Evolutionary conservation across 352 stramenopile species (phyloP), one percentile per base, ranked within the genome.

Genomic region (Phytophthora citrophthora): DNA sequence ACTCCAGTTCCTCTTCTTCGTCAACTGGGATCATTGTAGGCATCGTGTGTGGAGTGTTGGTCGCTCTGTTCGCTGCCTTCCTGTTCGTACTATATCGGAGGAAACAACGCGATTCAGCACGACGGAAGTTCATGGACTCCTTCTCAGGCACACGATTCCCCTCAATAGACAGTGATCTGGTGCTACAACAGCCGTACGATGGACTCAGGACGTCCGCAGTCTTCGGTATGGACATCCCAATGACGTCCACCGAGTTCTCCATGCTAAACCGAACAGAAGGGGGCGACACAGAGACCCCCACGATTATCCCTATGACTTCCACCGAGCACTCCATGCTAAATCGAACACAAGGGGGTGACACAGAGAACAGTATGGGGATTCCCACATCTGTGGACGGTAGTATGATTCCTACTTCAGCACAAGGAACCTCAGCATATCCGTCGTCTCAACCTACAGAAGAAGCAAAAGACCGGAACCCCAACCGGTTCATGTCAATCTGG

Each of bases 401-500:
- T 29, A 60, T 58, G 46, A 54, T 64, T 9, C 54, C 55, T 15
- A 69, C 61, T n/a, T 64, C 54, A 15, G 26, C 11, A 16, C 36
- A 52, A 36, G 39, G 36, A 11, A 50, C 54, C 38, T 59, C 45
- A 15, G 41, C 46, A 5, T 64, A 54, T 24, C 54, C 46, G 13
- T 70, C 47, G 9, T 64, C 60, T 0, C n/a, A 38, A 20, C 38
- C 55, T 5, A 59, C 61, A 38, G 36, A 56, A 39, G 60, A 52
- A 4, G 60, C 46, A 2, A 46, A 20, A 32, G 13, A 56, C 11
- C 12, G 52, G 23, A 51, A 57, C 0, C 52, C 29, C 20, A 34
- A 34, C 4, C 20, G 20, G 9, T 66, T 67, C 18, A 54, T 68
- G 31, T 73, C 68, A 3, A 54, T 76, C 23, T 76, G 68, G 68